These are phyloP conservation scores for Epichloe typhina DNA, from an alignment of 2,329 filamentous ascomycete species.

Conservation along the genomic window DNA sequence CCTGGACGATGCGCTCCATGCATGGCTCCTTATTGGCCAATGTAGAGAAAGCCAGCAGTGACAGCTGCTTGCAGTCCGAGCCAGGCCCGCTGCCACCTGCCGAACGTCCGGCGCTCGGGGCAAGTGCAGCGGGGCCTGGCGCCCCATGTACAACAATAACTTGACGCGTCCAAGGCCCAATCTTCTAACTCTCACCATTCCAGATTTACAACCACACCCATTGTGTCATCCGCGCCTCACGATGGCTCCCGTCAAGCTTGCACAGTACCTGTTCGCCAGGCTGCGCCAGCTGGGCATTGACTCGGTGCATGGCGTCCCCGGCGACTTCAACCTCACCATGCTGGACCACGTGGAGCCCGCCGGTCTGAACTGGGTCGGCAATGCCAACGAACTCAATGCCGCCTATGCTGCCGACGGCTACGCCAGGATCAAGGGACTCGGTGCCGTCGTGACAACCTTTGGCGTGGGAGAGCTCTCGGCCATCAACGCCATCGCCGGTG, in stretches of 20 bases:
- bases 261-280: conserved; percentile 43
- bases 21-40: no score
- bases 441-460: conserved; percentile 42
- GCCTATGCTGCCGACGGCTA: conserved; percentile 47
- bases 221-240: background rate
- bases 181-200: background rate
- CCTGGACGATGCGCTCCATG: no score
- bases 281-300: conserved; percentile 44
- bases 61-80: background rate
- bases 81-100: conserved; percentile 1
- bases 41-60: no score
- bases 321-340: conserved; percentile 26
- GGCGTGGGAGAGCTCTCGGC: conserved; percentile 46
- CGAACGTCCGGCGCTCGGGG: background rate
- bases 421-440: conserved; percentile 36
- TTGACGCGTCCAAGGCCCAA: background rate
- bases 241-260: conserved; percentile 7
- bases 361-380: conserved; percentile 33
- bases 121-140: background rate
- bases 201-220: background rate
- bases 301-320: conserved; percentile 39
- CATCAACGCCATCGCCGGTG: conserved; percentile 45
- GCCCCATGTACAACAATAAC: background rate
- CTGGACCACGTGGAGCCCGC: conserved; percentile 24
- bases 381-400: conserved; percentile 44